Conservation (phyloP, 495 filamentous ascomycete species). For the Neurospora sp. region DNA sequence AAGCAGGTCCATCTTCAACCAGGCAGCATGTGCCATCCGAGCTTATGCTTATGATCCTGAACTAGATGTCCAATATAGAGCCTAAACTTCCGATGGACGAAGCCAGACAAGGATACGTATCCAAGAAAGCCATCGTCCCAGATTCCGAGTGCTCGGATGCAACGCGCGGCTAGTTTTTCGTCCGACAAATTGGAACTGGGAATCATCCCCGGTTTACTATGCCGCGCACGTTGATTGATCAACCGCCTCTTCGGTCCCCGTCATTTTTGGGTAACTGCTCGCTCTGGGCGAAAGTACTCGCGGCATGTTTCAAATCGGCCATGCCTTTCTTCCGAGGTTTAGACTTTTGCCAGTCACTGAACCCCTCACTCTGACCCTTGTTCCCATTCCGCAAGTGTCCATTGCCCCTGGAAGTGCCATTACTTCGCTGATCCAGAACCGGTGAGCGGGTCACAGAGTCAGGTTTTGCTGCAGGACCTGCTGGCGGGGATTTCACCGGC, state of each 20-base stretch:
- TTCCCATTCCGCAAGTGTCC: slow-evolving; percentile 33
- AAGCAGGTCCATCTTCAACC: not conserved
- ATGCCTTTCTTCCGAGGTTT: slow-evolving; percentile 38
- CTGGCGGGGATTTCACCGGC: slow-evolving; percentile 6
- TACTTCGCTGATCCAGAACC: slow-evolving; percentile 23
- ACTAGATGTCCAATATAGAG: slow-evolving; percentile 18
- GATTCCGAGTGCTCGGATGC: not conserved
- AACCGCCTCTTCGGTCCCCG: slow-evolving; percentile 45
- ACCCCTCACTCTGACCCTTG: slow-evolving; percentile 39
- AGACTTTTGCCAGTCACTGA: slow-evolving; percentile 38
- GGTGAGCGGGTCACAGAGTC: slow-evolving; percentile 15
- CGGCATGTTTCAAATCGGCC: slow-evolving; percentile 23
- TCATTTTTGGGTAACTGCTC: slow-evolving; percentile 42
- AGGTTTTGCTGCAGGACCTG: slow-evolving; percentile 11
- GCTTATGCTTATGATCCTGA: slow-evolving; percentile 13
- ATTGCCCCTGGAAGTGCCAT: slow-evolving; percentile 28
- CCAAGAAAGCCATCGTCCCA: slow-evolving; percentile 16
- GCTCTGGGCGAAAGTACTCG: slow-evolving; percentile 26
- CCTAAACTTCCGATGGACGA: slow-evolving; percentile 5
- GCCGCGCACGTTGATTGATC: slow-evolving; percentile 5
- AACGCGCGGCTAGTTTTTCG: not conserved
- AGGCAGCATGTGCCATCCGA: slow-evolving; percentile 2
- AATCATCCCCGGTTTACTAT: not conserved
- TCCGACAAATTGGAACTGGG: not conserved
- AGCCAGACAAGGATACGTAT: slow-evolving; percentile 11